Conservation (phyloP, 1,139 yeast genomes). For the Protomyces pachydermus region DNA sequence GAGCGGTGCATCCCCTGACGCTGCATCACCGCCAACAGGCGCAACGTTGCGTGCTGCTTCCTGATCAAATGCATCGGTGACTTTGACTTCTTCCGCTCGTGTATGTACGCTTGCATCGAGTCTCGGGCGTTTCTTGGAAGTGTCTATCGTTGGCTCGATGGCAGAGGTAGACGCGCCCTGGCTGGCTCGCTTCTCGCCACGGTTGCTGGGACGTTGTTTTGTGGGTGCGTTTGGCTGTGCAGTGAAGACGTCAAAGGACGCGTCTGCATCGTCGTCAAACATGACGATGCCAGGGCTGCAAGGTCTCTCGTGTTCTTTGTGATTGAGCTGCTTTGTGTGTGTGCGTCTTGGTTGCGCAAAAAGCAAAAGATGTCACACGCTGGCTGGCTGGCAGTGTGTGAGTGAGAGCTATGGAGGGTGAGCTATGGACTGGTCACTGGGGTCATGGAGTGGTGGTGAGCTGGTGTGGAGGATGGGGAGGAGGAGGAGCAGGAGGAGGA, state of each 20-base stretch:
- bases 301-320: no score
- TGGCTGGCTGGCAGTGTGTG: not conserved
- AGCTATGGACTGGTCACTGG: not conserved
- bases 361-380: not conserved
- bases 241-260: not conserved
- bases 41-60: conserved; percentile 86
- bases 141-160: not conserved
- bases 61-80: conserved; percentile 82
- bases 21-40: conserved; percentile 62
- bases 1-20: conserved; percentile 39
- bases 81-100: conserved; percentile 37
- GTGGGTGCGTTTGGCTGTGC: not conserved
- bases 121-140: not conserved
- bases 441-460: no score
- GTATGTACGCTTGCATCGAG: conserved; percentile 2
- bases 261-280: not conserved
- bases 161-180: not conserved
- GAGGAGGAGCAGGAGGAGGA: not conserved
- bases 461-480: no score
- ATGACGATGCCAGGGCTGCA: not conserved
- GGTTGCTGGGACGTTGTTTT: not conserved
- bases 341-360: not conserved
- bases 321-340: not conserved
- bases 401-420: not conserved
- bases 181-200: not conserved